Evolutionary conservation across 768 basidiomycete species (phyloP).

Genomic region (Naganishia antarctica): DNA sequence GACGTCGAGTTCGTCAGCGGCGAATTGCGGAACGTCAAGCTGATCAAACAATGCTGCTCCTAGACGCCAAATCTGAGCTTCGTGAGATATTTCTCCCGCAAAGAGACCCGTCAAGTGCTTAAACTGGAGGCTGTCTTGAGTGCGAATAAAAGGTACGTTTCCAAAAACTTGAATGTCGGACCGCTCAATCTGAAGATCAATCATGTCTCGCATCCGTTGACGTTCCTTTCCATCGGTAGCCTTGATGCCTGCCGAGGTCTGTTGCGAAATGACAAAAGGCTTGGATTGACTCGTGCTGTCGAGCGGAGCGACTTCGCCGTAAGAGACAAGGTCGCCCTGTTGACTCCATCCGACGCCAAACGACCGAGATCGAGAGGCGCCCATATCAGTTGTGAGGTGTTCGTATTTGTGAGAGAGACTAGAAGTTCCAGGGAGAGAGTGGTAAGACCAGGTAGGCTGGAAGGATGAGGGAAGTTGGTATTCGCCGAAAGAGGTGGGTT

Average conservation of each 20-base stretch:
- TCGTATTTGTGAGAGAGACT: slow-evolving; percentile 14
- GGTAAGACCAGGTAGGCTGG: slow-evolving; percentile 19
- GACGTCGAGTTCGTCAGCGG: slow-evolving; percentile 49
- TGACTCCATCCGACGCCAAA: slow-evolving; percentile 20
- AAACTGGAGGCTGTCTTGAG: slow-evolving; percentile 60
- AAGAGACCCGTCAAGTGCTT: slow-evolving; percentile 70
- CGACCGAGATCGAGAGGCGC: slow-evolving; percentile 8
- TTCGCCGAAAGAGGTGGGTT: slow-evolving; percentile 23
- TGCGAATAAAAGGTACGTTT: slow-evolving; percentile 13
- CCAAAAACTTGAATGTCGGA: slow-evolving; percentile 2
- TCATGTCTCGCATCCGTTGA: slow-evolving; percentile 14
- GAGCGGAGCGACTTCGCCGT: slow-evolving; percentile 11
- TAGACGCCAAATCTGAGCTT: slow-evolving; percentile 79
- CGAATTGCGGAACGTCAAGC: slow-evolving; percentile 57
- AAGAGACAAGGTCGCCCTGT: slow-evolving; percentile 16
- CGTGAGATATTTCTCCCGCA: slow-evolving; percentile 64
- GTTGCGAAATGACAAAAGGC: not conserved
- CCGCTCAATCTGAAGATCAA: slow-evolving; percentile 22
- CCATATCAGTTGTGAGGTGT: not conserved
- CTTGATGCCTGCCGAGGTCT: not conserved
- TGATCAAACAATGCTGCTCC: slow-evolving; percentile 85
- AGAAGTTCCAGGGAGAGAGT: slow-evolving; percentile 13
- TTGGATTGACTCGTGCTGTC: not conserved
- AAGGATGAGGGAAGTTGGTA: slow-evolving; percentile 22
- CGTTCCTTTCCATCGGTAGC: not conserved